Percentiles rank a stretch among this genome's conserved stretches.
Conservation (phyloP, 2,329 filamentous ascomycete species). For the Elsinoe fawcettii region DNA sequence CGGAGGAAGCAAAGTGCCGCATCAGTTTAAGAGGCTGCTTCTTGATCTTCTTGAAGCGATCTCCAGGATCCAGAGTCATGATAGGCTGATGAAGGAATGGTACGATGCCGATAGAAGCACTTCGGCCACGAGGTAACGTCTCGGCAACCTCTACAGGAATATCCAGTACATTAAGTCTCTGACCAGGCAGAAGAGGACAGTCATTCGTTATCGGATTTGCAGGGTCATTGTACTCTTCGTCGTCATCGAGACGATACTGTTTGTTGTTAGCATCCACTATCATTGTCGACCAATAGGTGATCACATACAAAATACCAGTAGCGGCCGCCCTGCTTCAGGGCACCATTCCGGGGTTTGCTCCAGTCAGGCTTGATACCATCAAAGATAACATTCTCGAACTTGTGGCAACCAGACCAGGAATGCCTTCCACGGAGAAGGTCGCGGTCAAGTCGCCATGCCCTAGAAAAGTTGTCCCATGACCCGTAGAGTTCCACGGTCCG, state of each 20-base stretch:
- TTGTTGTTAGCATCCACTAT: constrained; percentile 23
- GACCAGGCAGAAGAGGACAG: constrained; percentile 82
- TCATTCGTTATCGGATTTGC: constrained; percentile 63
- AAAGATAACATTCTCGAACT: constrained; percentile 76
- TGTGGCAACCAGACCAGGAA: constrained; percentile 82
- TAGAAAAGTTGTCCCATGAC: constrained; percentile 91
- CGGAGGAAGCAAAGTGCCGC: constrained; percentile 18
- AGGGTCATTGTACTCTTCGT: constrained; percentile 67
- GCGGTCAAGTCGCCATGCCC: constrained; percentile 69
- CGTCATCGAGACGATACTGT: constrained; percentile 76
- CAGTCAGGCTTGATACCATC: constrained; percentile 57
- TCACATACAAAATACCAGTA: constrained; percentile 89
- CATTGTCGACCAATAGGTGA: background rate
- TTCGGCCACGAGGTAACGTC: constrained; percentile 23
- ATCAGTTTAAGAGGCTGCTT: constrained; percentile 16
- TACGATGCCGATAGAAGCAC: constrained; percentile 24
- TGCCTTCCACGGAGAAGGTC: constrained; percentile 66
- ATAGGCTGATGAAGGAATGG: constrained; percentile 20
- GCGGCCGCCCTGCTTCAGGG: constrained; percentile 81
- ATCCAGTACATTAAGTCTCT: constrained; percentile 74
- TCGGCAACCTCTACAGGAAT: constrained; percentile 58
- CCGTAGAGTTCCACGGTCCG: constrained; percentile 73
- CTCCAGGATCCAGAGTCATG: constrained; percentile 18
- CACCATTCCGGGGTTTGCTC: constrained; percentile 58
- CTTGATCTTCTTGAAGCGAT: constrained; percentile 19